These are phyloP conservation scores for Danielia reshetovae DNA, from an alignment of 805 yeast genomes.

Conservation along the genomic window DNA sequence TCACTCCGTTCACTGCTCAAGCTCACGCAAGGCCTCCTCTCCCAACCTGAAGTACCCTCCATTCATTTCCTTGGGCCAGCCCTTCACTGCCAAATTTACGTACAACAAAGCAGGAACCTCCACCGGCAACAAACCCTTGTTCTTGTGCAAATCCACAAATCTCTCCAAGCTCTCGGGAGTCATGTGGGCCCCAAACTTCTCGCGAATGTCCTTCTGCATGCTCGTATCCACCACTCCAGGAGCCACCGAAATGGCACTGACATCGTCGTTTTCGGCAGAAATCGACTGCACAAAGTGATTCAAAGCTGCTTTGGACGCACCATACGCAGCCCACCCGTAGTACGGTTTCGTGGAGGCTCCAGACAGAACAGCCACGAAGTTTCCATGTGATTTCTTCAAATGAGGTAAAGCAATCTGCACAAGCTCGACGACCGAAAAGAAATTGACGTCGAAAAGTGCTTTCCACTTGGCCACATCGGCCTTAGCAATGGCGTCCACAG, in stretches of 20 bases:
- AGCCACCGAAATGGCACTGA: slow-evolving; percentile 70
- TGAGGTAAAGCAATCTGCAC: slow-evolving; percentile 54
- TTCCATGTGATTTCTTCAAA: slow-evolving; percentile 54
- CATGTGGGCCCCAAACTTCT: slow-evolving; percentile 58
- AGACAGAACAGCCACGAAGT: slow-evolving; percentile 76
- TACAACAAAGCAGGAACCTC: slow-evolving; percentile 68
- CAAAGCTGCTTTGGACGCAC: slow-evolving; percentile 86
- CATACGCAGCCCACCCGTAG: slow-evolving; percentile 88
- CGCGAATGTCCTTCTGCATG: slow-evolving; percentile 83
- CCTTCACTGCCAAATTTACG: slow-evolving; percentile 60
- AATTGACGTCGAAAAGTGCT: slow-evolving; percentile 65
- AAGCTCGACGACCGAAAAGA: slow-evolving; percentile 68
- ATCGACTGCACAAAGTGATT: slow-evolving; percentile 70
- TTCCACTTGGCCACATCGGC: slow-evolving; percentile 60
- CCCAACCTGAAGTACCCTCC: slow-evolving; percentile 68
- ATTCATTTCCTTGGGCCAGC: slow-evolving; percentile 52
- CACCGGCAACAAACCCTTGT: slow-evolving; percentile 60
- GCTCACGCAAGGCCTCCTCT: slow-evolving; percentile 39
- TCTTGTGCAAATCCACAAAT: slow-evolving; percentile 60
- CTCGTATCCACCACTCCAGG: slow-evolving; percentile 93
- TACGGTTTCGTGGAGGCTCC: slow-evolving; percentile 71
- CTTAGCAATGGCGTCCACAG: slow-evolving; percentile 55
- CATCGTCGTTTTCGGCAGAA: slow-evolving; percentile 58
- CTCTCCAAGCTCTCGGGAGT: slow-evolving; percentile 50
- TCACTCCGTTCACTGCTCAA: no score